Base-by-base conservation (phyloP, 1,139 yeast genomes). In the Suhomyces taliae region DNA sequence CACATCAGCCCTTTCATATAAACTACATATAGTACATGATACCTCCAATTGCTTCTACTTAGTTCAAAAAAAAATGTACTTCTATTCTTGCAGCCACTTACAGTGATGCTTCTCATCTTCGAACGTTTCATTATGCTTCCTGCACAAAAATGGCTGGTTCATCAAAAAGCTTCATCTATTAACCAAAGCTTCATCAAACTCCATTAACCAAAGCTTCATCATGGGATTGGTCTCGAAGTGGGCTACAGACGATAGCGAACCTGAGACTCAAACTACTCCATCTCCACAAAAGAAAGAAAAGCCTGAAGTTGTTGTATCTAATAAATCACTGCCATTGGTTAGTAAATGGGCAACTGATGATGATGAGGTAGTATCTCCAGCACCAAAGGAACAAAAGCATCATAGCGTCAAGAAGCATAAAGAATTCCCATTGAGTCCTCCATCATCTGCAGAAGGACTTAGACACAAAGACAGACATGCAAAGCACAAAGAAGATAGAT, bases 181-280 rank as follows among this genome's bases (percentile, higher is more conserved):
- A n/a, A 41, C 36, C 24, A 8, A 11, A 14, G 35, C 39, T 36
- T 15, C 37, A 26, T 12, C 12, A 29, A 24, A 27, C n/a, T 31
- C 19, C 33, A 36, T 15, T 33, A n/a, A n/a, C n/a, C n/a, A n/a
- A 12, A 19, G 1, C 39, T 34, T 19, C 34, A 34, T 15, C 33
- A 70, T 68, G 72, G 69, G 60, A 11, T 62, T 72, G 43, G 72
- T 64, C 12, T 72, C 77, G 6, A 65, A 61, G 54, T 72, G 77
- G 77, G 77, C 78, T 9, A 54, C 56, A 8, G 72, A 67, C 37
- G 66, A 59, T 14, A 45, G 53, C 8, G 43, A 45, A 8, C 69
- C 65, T 45, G 72, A 67, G 40, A 50, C 37, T 7, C 11, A 37
- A 7, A 35, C 35, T 38, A 34, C 27, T 27, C 43, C 33, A 7